Evolutionary conservation across 306 rosid species (phyloP).

Genomic region (Senna siamea): DNA sequence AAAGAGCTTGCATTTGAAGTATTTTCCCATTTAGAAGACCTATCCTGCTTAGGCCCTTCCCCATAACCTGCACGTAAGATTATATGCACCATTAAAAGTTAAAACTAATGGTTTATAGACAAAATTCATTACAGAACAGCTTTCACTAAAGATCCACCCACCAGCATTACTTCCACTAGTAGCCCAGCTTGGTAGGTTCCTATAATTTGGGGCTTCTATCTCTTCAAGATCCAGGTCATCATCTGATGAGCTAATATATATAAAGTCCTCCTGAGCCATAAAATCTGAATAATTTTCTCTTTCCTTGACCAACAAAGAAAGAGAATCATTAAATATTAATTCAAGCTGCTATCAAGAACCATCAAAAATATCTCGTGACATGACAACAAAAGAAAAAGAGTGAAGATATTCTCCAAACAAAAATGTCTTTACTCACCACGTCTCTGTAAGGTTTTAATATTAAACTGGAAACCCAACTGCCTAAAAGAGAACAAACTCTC

Average conservation of each 20-base stretch:
- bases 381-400: constrained; percentile 31
- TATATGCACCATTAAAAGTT: constrained; percentile 7
- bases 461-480: constrained; percentile 54
- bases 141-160: constrained; percentile 42
- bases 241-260: constrained; percentile 87
- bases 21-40: constrained; percentile 54
- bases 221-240: constrained; percentile 73
- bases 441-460: constrained; percentile 38
- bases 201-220: constrained; percentile 49
- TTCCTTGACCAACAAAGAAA: constrained; percentile 44
- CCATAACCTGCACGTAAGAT: constrained; percentile 55
- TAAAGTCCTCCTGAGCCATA: constrained; percentile 49
- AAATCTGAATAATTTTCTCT: constrained; percentile 39
- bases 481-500: constrained; percentile 47
- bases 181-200: constrained; percentile 73
- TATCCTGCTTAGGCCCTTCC: constrained; percentile 44
- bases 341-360: constrained; percentile 52
- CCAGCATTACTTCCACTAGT: constrained; percentile 51
- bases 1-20: constrained; percentile 52
- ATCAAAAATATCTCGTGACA: constrained; percentile 31
- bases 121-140: constrained; percentile 23
- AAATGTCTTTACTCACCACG: constrained; percentile 46
- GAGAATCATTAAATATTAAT: constrained; percentile 45
- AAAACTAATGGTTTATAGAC: constrained; percentile 11
- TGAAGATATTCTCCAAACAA: constrained; percentile 20